A percentile compares a stretch with the other conserved stretches of the same genome.
phyloP scores from a whole-genome alignment of 345 rosid genomes.

The Populus deltoides region DNA sequence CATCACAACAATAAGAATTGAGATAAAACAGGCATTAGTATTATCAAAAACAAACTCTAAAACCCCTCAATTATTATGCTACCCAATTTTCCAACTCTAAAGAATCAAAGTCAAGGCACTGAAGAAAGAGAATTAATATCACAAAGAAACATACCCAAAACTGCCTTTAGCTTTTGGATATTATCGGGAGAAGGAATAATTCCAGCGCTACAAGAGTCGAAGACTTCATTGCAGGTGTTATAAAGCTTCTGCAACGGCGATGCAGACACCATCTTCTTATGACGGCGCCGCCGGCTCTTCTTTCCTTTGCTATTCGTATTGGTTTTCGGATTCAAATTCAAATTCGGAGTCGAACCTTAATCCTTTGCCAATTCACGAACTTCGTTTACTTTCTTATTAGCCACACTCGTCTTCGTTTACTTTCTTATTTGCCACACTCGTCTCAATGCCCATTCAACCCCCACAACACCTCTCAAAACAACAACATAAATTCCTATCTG shows the following conservation, averaged over 20 bases:
- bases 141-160: constrained; percentile 60
- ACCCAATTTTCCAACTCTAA: neutral
- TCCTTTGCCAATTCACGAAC: constrained; percentile 37
- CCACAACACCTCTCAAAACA: neutral
- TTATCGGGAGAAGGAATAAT: constrained; percentile 59
- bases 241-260: constrained; percentile 62
- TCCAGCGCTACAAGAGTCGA: constrained; percentile 44
- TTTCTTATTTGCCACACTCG: constrained; percentile 32
- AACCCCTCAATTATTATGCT: neutral
- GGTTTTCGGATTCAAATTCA: constrained; percentile 5
- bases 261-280: constrained; percentile 15
- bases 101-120: neutral
- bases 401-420: constrained; percentile 40
- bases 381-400: constrained; percentile 37
- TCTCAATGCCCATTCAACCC: constrained; percentile 62
- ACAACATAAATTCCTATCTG: constrained; percentile 3
- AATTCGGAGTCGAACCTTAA: constrained; percentile 16
- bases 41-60: neutral
- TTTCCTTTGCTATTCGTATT: constrained; percentile 28
- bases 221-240: constrained; percentile 72
- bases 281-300: constrained; percentile 36
- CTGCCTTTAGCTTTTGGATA: constrained; percentile 50
- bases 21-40: neutral
- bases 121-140: neutral
- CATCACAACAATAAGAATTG: neutral